Base-by-base conservation (phyloP, 805 yeast genomes). In the Nakazawaea wyomingensis region DNA sequence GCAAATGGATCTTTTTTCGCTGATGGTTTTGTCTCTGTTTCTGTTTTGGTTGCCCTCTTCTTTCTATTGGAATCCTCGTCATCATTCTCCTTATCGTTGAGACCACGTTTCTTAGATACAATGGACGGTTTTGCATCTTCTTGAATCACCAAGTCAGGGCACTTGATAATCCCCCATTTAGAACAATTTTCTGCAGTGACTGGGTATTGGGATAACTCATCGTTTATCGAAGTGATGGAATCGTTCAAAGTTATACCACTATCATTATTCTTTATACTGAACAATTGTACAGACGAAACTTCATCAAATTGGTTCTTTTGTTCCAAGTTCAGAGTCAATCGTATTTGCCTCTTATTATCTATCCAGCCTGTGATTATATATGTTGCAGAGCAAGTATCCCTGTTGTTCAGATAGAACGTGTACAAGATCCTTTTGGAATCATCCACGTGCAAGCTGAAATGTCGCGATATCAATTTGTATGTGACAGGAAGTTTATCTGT, bases 401-500 rank as follows among this genome's bases (percentile, higher is more conserved):
- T 56, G 48, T 73, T 66, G 27, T 60, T 50, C 5, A 51, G 48
- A 48, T 65, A 70, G 52, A 62, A 75, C 4, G 64, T 55, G 47
- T 58, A 59, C 21, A 76, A 60, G 5, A 65, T 42, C 19, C 42
- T 49, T 50, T 73, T 75, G 13, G 80, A 66, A 27, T 60, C 61
- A 18, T 53, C 37, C 2, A 60, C 64, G 37, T 68, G 65, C 8
- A 73, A 54, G n/a, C 55, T 54, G 40, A 71, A 50, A 6, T 59
- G 60, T 35, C 76, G 57, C 4, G 77, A 59, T 6, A 72, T 57
- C 6, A 65, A 54, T 37, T 66, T 66, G 49, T 69, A 75, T 1
- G 74, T 71, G 34, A 69, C 66, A 19, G 43, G 42, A 10, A 17
- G 32, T 6, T 34, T 6, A 11, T 43, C 46, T 5, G 32, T 26